A percentile compares a stretch with the other conserved stretches of the same genome.
phyloP scores from a whole-genome alignment of 1,139 yeast species.

The Taphrina populina region DNA sequence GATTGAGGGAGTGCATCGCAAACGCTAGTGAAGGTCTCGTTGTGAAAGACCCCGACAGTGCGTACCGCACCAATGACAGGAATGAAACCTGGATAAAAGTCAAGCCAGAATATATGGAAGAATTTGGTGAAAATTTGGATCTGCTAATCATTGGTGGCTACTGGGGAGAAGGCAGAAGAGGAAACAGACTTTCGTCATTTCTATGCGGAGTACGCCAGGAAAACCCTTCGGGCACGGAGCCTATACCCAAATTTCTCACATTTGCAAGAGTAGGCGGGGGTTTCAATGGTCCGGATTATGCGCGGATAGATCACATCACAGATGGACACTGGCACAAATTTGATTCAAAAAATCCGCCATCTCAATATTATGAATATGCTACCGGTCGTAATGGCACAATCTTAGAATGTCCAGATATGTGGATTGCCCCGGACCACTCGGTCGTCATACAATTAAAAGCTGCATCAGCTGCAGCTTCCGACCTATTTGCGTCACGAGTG shows the following conservation, averaged over 20 bases:
- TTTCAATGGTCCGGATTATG: slow-evolving; percentile 62
- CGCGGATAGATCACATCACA: slow-evolving; percentile 55
- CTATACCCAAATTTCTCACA: slow-evolving; percentile 50
- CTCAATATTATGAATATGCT: slow-evolving; percentile 58
- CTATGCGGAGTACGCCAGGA: slow-evolving; percentile 65
- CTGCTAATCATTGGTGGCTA: slow-evolving; percentile 73
- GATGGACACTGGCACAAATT: slow-evolving; percentile 61
- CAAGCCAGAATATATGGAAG: slow-evolving; percentile 85
- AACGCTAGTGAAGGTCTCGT: slow-evolving; percentile 79
- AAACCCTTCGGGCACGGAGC: slow-evolving; percentile 42
- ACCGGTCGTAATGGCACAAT: slow-evolving; percentile 41
- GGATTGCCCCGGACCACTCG: slow-evolving; percentile 74
- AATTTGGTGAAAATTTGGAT: slow-evolving; percentile 84
- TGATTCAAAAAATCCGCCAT: slow-evolving; percentile 45
- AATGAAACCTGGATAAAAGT: slow-evolving; percentile 74
- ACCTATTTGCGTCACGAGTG: slow-evolving; percentile 60
- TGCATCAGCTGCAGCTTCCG: slow-evolving; percentile 57
- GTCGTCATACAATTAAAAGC: slow-evolving; percentile 84
- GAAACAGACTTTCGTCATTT: slow-evolving; percentile 54
- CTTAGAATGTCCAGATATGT: slow-evolving; percentile 58
- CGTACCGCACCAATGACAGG: slow-evolving; percentile 62
- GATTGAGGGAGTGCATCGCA: slow-evolving; percentile 60
- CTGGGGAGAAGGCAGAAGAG: slow-evolving; percentile 59
- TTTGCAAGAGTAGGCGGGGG: slow-evolving; percentile 88
- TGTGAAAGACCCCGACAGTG: slow-evolving; percentile 62